Evolutionary conservation across 2,329 filamentous ascomycete genomes (phyloP), one percentile per base, ranked within the genome.

Genomic region (Aspergillus sp.): DNA sequence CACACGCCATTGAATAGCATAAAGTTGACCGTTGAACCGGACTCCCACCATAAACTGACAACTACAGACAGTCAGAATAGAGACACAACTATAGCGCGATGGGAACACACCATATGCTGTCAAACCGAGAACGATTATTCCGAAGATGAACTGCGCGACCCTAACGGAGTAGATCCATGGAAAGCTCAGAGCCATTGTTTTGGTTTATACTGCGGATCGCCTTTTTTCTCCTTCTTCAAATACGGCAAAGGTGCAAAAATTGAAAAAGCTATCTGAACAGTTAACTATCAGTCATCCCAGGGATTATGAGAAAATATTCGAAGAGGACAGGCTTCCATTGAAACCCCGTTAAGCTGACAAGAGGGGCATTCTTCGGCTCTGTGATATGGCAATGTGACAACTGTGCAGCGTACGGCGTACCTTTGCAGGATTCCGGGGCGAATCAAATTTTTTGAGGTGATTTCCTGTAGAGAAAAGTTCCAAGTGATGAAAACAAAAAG

Each of bases 1-100:
- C 88, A 94, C 57, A 90, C 74, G 37, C 82, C 74, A 63, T 77
- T 78, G 78, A 95, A 95, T 69, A 95, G 75, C 69, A 91, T 78
- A 73, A 93, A 95, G 70, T 84, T 83, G 64, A 86, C 73, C 32
- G 77, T 71, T 9, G 78, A 74, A 6, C 85, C 83, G 32, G 71
- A 73, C 45, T 55, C 47, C 68, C 73, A 76, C n/a, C n/a, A 22
- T 69, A 72, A 74, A 57, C 70, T 70, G 35, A 83, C 77, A 52
- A 84, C 83, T 86, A 56, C 10, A 33, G 15, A 10, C 39, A 25
- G 39, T 49, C 25, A 51, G 50, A 35, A 17, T 9, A 33, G 23
- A 13, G n/a, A 25, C 25, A 30, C 10, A 5, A 12, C 22, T n/a
- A 27, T 23, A n/a, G 13, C 13, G 23, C 32, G 15, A 23, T 15